phyloP scores from a whole-genome alignment of 257 asterid genomes.

The Gardenia jasminoides region DNA sequence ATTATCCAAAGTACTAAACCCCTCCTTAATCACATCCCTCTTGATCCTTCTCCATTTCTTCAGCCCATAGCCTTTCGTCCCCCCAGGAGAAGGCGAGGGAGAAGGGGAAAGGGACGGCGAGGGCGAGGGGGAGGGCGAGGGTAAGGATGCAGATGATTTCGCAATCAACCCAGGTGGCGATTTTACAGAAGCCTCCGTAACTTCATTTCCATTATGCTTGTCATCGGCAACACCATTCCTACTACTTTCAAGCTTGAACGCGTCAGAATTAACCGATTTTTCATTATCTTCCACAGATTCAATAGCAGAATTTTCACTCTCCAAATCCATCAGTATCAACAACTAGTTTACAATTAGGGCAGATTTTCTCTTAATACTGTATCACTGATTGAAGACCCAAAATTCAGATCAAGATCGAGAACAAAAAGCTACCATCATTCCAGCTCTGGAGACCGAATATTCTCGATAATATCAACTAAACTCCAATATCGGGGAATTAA shows the following conservation, averaged over 20 bases:
- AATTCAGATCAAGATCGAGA: conserved; percentile 50
- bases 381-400: not conserved
- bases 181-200: conserved; percentile 16
- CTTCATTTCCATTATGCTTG: conserved; percentile 28
- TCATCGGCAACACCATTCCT: conserved; percentile 32
- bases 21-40: conserved; percentile 41
- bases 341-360: not conserved
- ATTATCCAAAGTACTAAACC: conserved; percentile 32
- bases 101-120: conserved; percentile 19
- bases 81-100: conserved; percentile 14
- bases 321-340: conserved; percentile 45
- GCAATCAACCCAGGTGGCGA: conserved; percentile 1
- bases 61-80: conserved; percentile 56
- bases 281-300: conserved; percentile 49
- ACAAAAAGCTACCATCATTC: conserved; percentile 48
- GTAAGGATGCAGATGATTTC: conserved; percentile 26
- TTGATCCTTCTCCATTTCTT: conserved; percentile 79
- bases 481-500: not conserved
- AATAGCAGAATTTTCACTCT: conserved; percentile 30
- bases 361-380: not conserved
- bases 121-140: conserved; percentile 26
- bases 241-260: conserved; percentile 30
- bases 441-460: conserved; percentile 44
- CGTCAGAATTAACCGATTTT: conserved; percentile 25
- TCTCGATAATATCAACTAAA: conserved; percentile 11